Evolutionary conservation across 345 rosid genomes (phyloP).

Genomic region (Syzygium grande): DNA sequence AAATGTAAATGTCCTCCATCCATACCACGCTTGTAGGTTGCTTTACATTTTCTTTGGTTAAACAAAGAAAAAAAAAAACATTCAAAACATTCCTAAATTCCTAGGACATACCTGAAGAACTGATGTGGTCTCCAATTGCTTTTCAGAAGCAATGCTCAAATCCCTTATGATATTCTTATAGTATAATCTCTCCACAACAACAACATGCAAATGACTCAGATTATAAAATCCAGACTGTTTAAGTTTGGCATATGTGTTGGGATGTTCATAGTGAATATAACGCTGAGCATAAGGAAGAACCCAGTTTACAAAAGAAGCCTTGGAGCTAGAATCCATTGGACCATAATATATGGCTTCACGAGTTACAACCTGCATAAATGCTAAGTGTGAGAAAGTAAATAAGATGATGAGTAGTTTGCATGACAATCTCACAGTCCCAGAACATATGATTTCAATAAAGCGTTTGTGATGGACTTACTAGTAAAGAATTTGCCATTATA

Average conservation of each 20-base stretch:
- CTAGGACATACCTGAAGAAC: constrained; percentile 55
- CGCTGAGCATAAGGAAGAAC: constrained; percentile 88
- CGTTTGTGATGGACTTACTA: not conserved
- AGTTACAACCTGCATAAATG: constrained; percentile 50
- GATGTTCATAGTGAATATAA: constrained; percentile 46
- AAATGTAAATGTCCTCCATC: not conserved
- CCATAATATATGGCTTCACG: constrained; percentile 65
- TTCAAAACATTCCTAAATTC: not conserved
- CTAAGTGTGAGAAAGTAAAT: not conserved
- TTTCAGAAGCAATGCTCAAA: constrained; percentile 33
- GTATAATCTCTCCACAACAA: constrained; percentile 63
- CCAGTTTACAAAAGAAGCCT: constrained; percentile 66
- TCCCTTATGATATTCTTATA: constrained; percentile 56
- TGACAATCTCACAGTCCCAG: not conserved
- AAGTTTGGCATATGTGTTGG: constrained; percentile 41
- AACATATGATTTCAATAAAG: not conserved
- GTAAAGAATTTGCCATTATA: not conserved
- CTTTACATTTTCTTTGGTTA: not conserved
- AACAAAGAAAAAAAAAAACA: not conserved
- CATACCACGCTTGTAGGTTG: not conserved
- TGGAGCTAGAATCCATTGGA: constrained; percentile 33
- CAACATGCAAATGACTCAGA: constrained; percentile 35
- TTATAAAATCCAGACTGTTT: constrained; percentile 36
- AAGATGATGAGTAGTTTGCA: not conserved
- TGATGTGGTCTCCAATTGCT: constrained; percentile 46